These are phyloP conservation scores for Pseudozyma sp. DNA, from an alignment of 1,284 basidiomycete species.

Conservation along the genomic window DNA sequence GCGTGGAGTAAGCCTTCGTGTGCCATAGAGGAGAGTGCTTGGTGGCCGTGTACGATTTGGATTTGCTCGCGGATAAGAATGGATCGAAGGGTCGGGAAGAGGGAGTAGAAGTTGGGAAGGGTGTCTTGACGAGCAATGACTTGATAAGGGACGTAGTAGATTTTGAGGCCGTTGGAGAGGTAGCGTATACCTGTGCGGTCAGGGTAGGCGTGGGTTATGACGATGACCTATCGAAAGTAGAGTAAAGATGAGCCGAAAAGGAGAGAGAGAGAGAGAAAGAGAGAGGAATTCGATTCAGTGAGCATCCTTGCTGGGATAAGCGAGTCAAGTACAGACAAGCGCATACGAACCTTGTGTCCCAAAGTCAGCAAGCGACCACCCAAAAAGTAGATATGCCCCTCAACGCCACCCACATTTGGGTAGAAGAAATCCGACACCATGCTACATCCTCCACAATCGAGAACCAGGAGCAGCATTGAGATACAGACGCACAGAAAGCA, in stretches of 20 bases:
- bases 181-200: conserved; percentile 89
- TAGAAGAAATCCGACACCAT: conserved; percentile 99
- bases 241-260: not conserved
- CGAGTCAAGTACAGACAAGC: not conserved
- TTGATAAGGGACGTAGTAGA: conserved; percentile 91
- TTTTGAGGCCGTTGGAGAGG: conserved; percentile 85
- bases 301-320: not conserved
- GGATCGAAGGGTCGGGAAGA: conserved; percentile 87
- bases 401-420: conserved; percentile 93
- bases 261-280: not conserved
- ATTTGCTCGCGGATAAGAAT: conserved; percentile 90
- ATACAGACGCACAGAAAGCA: not conserved
- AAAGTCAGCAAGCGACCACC: conserved; percentile 77
- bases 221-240: conserved; percentile 80
- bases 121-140: conserved; percentile 81
- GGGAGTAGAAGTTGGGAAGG: conserved; percentile 91
- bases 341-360: conserved; percentile 81
- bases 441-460: conserved; percentile 70
- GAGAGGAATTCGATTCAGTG: not conserved
- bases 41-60: conserved; percentile 90
- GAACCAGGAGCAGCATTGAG: not conserved
- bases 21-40: conserved; percentile 86
- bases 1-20: conserved; percentile 93
- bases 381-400: conserved; percentile 86
- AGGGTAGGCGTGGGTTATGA: conserved; percentile 92